Percentiles rank a stretch among this genome's conserved stretches.
phyloP scores from a whole-genome alignment of 345 rosid genomes.

The Populus deltoides region DNA sequence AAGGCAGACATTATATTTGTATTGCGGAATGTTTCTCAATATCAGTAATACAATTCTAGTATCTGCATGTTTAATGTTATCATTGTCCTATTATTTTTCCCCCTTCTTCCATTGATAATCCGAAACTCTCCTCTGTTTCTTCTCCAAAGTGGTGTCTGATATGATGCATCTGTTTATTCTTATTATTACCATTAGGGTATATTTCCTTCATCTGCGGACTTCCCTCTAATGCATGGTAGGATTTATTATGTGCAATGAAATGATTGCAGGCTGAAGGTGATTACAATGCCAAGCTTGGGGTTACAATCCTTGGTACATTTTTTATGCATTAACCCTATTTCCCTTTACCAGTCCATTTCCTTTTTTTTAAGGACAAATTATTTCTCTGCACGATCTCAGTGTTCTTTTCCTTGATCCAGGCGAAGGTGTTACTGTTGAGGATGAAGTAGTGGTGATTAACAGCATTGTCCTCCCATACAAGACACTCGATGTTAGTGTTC shows the following conservation, averaged over 20 bases:
- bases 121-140: neutral
- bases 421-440: slow-evolving; percentile 29
- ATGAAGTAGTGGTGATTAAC: slow-evolving; percentile 28
- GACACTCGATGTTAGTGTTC: slow-evolving; percentile 31
- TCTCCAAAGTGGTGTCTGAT: neutral
- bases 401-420: slow-evolving; percentile 9
- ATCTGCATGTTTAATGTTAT: neutral
- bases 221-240: neutral
- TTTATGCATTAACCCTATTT: neutral
- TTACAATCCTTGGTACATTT: slow-evolving; percentile 27
- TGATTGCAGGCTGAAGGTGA: slow-evolving; percentile 27
- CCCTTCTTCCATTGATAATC: neutral
- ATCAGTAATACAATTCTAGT: neutral
- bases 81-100: neutral
- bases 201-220: neutral
- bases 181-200: neutral
- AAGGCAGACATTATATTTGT: neutral
- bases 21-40: neutral
- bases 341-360: neutral
- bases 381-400: neutral
- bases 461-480: slow-evolving; percentile 35
- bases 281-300: slow-evolving; percentile 26
- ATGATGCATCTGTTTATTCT: neutral
- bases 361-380: neutral
- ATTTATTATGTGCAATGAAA: neutral